Evolutionary conservation across 1,139 yeast species (phyloP), one percentile per base, ranked within the genome.

Genomic region (Candida sp.): DNA sequence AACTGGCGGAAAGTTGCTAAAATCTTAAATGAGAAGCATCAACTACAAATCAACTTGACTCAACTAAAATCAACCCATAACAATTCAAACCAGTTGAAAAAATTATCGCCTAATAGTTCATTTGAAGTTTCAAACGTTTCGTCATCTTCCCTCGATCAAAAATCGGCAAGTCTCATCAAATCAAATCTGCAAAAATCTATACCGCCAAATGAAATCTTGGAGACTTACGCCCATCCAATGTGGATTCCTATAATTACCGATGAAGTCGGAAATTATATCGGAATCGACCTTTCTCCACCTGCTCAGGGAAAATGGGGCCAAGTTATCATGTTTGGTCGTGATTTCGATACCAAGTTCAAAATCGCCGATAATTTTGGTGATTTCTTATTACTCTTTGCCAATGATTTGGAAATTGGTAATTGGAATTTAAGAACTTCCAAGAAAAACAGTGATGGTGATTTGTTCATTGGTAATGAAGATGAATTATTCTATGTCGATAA

Each of bases 241-340:
- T 91, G 98, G 98, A 84, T 91, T 43, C 98, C 98, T 2, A 64
- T 91, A 37, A 79, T 89, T 21, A 87, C 95, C 9, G 98, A 91
- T 60, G 82, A 81, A 47, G 84, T 87, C 8, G 98, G 98, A 19
- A 91, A 91, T 65, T 89, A 89, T 58, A 82, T 91, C 43, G 98
- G 91, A 40, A 74, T 91, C 11, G 98, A 91, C 63, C 72, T 91
- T 48, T 86, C 93, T 2, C 97, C 97, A 1, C 96, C 88, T 4
- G 71, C 81, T 3, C 42, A 47, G 0, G 96, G 96, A 30, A 71
- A 66, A 37, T 76, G 82, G 71, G 98, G 97, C 12, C 96, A 90
- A 61, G 87, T 88, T 22, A 87, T 91, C 45, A 59, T 88, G 43
- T 90, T 88, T 63, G 97, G 97, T 35, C 79, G 96, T 55, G 97